Percentiles rank a stretch among this genome's conserved stretches.
Evolutionary conservation across 1,284 basidiomycete genomes (phyloP).

Genomic region (Inonotus obliquus): DNA sequence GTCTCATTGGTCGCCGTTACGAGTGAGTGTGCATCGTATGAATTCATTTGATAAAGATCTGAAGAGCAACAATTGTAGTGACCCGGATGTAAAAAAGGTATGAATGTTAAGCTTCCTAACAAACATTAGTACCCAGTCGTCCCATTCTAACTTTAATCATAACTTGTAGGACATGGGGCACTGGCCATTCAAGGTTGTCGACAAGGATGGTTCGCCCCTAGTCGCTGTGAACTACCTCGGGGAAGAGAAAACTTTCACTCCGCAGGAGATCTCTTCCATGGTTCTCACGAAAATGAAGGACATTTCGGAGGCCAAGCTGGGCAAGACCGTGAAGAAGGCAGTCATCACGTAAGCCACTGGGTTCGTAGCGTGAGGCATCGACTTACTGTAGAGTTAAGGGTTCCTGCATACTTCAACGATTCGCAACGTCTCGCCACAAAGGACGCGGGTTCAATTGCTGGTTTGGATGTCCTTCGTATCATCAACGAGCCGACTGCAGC

Average conservation of each 20-base stretch:
- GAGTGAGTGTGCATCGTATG: constrained; percentile 52
- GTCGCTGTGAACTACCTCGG: constrained; percentile 94
- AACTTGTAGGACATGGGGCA: constrained; percentile 72
- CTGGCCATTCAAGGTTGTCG: constrained; percentile 94
- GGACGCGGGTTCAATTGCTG: constrained; percentile 90
- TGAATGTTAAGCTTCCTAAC: constrained; percentile 6
- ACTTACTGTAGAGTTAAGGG: constrained; percentile 38
- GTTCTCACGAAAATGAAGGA: constrained; percentile 99
- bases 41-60: constrained; percentile 3
- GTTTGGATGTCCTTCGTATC: constrained; percentile 94
- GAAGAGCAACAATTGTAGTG: constrained; percentile 38
- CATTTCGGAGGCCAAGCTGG: constrained; percentile 97
- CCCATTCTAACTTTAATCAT: background rate
- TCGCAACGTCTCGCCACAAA: constrained; percentile 94
- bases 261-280: constrained; percentile 99
- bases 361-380: background rate
- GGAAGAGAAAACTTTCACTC: constrained; percentile 94
- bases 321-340: constrained; percentile 92
- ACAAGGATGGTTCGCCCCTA: constrained; percentile 92
- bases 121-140: constrained; percentile 2
- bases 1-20: constrained; percentile 94
- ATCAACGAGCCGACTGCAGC: constrained; percentile 97
- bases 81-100: constrained; percentile 85
- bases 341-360: constrained; percentile 72
- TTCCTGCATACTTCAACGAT: constrained; percentile 98